phyloP scores from a whole-genome alignment of 495 filamentous ascomycete species.

The Lasiosphaeris hirsuta region DNA sequence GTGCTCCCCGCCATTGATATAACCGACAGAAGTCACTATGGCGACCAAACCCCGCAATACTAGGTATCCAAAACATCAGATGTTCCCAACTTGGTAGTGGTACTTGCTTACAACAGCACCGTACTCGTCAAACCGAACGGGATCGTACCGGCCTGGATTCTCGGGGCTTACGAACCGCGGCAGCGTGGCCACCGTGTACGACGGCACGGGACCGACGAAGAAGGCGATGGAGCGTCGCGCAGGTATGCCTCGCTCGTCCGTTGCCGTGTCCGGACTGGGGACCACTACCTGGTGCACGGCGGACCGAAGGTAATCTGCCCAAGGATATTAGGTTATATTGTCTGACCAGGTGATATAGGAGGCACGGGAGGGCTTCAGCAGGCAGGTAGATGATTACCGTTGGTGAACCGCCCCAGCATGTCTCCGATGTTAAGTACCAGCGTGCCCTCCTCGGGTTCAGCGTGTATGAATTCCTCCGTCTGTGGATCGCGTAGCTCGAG shows the following conservation, averaged over 20 bases:
- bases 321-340: background rate
- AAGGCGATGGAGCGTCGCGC: constrained; percentile 60
- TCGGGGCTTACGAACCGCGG: constrained; percentile 41
- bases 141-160: constrained; percentile 47
- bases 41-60: too few relatives aligned
- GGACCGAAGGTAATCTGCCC: constrained; percentile 46
- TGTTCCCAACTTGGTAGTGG: background rate
- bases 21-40: too few relatives aligned
- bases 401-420: constrained; percentile 57
- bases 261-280: constrained; percentile 37
- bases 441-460: constrained; percentile 44
- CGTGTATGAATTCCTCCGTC: constrained; percentile 49
- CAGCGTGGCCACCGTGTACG: constrained; percentile 52
- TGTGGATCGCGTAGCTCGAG: constrained; percentile 53
- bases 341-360: background rate
- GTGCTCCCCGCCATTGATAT: too few relatives aligned
- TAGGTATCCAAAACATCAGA: too few relatives aligned
- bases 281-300: constrained; percentile 53
- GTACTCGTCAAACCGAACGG: constrained; percentile 36
- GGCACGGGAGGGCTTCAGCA: background rate
- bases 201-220: constrained; percentile 52
- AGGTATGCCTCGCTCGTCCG: constrained; percentile 43
- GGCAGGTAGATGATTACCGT: constrained; percentile 35
- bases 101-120: constrained; percentile 21
- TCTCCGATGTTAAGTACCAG: constrained; percentile 58